Evolutionary conservation across 176 grass and related monocot species (phyloP).

Genomic region (Ampelocalamus luodianensis): DNA sequence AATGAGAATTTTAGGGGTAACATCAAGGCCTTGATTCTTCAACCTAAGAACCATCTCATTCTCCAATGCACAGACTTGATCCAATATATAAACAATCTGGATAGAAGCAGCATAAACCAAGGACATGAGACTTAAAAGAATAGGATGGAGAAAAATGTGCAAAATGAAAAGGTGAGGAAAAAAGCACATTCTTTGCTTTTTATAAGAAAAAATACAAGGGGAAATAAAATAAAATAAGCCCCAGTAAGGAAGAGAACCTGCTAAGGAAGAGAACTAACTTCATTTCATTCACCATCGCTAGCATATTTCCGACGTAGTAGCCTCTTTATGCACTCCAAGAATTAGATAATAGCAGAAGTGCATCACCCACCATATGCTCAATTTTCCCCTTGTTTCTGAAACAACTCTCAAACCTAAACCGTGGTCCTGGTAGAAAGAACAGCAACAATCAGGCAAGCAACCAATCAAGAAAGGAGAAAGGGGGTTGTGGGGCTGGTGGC

Average conservation of each 20-base stretch:
- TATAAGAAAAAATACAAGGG: no score
- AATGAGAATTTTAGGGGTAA: constrained; percentile 89
- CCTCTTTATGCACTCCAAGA: not conserved
- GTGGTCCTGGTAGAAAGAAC: not conserved
- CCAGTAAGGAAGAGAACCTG: no score
- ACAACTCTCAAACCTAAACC: not conserved
- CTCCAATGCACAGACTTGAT: constrained; percentile 93
- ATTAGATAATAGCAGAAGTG: not conserved
- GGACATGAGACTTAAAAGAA: constrained; percentile 17
- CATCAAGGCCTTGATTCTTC: constrained; percentile 79
- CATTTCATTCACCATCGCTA: not conserved
- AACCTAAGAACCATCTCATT: constrained; percentile 94
- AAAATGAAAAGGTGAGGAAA: not conserved
- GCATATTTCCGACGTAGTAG: not conserved
- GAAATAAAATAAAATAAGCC: no score
- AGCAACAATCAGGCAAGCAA: not conserved
- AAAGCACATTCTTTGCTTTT: not conserved
- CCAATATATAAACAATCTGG: constrained; percentile 96
- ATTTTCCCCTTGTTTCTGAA: not conserved
- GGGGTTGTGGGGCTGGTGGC: not conserved
- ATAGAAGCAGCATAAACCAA: constrained; percentile 8
- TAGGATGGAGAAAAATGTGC: constrained; percentile 8
- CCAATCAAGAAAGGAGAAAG: not conserved
- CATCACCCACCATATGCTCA: not conserved
- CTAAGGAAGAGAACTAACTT: no score